These are phyloP conservation scores for Chrysosporium keratinophilum DNA, from an alignment of 2,329 filamentous ascomycete species.

Conservation along the genomic window DNA sequence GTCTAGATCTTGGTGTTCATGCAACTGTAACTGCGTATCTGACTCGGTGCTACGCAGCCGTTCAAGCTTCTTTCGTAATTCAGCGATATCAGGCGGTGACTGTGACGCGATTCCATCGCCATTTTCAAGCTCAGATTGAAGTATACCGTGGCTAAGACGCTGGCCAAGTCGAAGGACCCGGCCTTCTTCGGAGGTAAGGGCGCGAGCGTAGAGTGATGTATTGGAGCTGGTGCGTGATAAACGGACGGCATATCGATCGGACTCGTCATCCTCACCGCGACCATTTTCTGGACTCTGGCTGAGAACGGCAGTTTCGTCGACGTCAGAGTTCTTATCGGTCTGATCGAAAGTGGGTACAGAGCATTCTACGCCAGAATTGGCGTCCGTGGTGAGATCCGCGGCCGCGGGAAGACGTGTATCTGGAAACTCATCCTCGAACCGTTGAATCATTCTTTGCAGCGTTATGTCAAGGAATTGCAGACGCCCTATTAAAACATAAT, in stretches of 20 bases:
- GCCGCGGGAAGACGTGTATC: slow-evolving; percentile 55
- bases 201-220: slow-evolving; percentile 56
- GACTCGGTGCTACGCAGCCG: slow-evolving; percentile 35
- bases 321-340: slow-evolving; percentile 1
- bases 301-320: slow-evolving; percentile 13
- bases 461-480: slow-evolving; percentile 82
- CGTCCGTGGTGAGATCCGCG: slow-evolving; percentile 19
- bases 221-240: slow-evolving; percentile 54
- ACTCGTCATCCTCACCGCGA: slow-evolving; percentile 33
- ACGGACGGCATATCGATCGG: slow-evolving; percentile 36
- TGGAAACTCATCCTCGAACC: slow-evolving; percentile 93
- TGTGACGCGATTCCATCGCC: slow-evolving; percentile 26
- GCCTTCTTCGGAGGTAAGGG: slow-evolving; percentile 58
- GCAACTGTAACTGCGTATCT: slow-evolving; percentile 30
- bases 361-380: slow-evolving; percentile 22
- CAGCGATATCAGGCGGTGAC: slow-evolving; percentile 35
- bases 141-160: slow-evolving; percentile 53
- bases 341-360: slow-evolving; percentile 26
- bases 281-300: slow-evolving; percentile 27
- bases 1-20: slow-evolving; percentile 35
- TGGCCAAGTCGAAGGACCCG: slow-evolving; percentile 59
- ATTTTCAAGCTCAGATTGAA: slow-evolving; percentile 41
- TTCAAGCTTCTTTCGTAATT: slow-evolving; percentile 36
- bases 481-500: slow-evolving; percentile 45
- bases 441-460: slow-evolving; percentile 78